Percentiles rank a stretch among this genome's conserved stretches.
phyloP scores from a whole-genome alignment of 1,284 basidiomycete genomes.

The Apiotrichum laibachii region DNA sequence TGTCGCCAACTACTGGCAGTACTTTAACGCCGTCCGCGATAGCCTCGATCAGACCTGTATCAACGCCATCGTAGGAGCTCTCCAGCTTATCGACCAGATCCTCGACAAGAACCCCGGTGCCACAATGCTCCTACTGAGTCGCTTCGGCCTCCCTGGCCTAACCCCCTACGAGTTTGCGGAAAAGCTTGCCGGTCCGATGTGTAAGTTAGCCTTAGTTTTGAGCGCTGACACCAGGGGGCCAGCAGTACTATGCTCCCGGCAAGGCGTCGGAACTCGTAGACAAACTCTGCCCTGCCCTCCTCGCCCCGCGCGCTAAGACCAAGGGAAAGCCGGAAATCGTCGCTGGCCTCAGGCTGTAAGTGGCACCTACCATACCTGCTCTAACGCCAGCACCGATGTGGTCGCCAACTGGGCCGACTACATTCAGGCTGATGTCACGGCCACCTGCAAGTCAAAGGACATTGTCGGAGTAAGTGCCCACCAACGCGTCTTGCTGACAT shows the following conservation, averaged over 20 bases:
- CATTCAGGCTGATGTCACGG: too few relatives aligned
- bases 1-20: conserved; percentile 57
- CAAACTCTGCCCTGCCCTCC: neutral
- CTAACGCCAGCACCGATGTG: too few relatives aligned
- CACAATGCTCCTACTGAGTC: conserved; percentile 57
- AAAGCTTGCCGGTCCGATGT: conserved; percentile 41
- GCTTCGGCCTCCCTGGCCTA: conserved; percentile 69
- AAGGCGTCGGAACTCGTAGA: neutral
- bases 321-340: too few relatives aligned
- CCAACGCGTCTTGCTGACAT: neutral
- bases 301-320: neutral
- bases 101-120: conserved; percentile 57
- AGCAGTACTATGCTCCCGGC: neutral
- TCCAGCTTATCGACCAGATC: conserved; percentile 60
- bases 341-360: conserved; percentile 11
- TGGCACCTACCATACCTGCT: conserved; percentile 27
- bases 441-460: too few relatives aligned
- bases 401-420: too few relatives aligned
- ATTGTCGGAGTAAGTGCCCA: too few relatives aligned
- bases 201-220: neutral
- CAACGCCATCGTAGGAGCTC: conserved; percentile 62
- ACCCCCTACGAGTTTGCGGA: conserved; percentile 73
- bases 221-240: conserved; percentile 52
- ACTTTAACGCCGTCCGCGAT: conserved; percentile 72
- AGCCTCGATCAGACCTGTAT: conserved; percentile 72